Evolutionary conservation across 2,329 filamentous ascomycete species (phyloP).

Genomic region (Talaromyces rugulosus): DNA sequence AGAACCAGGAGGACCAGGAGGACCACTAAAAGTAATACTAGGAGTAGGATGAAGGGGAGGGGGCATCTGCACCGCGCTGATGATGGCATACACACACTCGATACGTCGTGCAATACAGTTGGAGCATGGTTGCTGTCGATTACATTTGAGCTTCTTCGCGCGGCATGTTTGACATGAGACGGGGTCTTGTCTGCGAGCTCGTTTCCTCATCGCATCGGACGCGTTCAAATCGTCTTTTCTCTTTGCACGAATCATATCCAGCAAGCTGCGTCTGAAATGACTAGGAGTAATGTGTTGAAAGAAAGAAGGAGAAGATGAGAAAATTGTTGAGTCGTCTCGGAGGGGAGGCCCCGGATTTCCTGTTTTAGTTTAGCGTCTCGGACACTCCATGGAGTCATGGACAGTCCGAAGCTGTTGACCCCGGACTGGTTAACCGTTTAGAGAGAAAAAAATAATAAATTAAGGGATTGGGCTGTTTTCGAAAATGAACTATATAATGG

Average conservation of each 20-base stretch:
- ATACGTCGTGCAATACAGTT: slow-evolving; percentile 38
- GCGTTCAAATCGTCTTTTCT: slow-evolving; percentile 14
- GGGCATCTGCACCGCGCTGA: not conserved
- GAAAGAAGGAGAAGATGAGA: not conserved
- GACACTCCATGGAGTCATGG: slow-evolving; percentile 6
- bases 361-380: not conserved
- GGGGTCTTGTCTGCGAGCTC: slow-evolving; percentile 29
- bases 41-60: not conserved
- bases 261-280: not conserved
- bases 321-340: not conserved
- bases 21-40: too few relatives aligned
- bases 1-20: not conserved
- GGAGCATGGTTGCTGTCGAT: slow-evolving; percentile 49
- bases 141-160: slow-evolving; percentile 50
- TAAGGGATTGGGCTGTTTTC: not conserved
- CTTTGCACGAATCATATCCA: slow-evolving; percentile 18
- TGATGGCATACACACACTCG: slow-evolving; percentile 21
- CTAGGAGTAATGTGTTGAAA: not conserved
- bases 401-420: not conserved
- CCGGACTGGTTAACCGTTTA: not conserved
- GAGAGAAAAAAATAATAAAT: not conserved
- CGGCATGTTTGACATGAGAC: slow-evolving; percentile 39
- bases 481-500: slow-evolving; percentile 1
- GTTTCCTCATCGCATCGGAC: slow-evolving; percentile 14
- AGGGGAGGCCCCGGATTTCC: not conserved